phyloP scores from a whole-genome alignment of 2,329 filamentous ascomycete genomes.

The Thermoascus crustaceus region DNA sequence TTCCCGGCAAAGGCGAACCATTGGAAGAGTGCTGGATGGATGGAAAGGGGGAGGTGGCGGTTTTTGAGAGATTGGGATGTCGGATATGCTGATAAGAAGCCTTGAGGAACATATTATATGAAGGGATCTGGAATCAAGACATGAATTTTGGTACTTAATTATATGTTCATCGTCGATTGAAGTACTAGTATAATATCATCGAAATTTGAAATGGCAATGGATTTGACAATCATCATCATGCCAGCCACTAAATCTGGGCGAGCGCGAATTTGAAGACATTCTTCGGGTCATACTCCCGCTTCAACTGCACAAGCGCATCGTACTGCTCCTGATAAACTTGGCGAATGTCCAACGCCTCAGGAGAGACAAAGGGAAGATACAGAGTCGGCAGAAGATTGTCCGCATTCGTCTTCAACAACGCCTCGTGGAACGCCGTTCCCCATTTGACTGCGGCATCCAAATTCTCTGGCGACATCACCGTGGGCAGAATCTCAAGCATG shows the following conservation, averaged over 20 bases:
- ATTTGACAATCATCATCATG: no score
- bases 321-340: slow-evolving; percentile 24
- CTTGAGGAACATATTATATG: no score
- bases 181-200: no score
- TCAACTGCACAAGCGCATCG: slow-evolving; percentile 14
- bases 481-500: slow-evolving; percentile 30
- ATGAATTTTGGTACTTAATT: no score
- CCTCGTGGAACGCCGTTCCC: slow-evolving; percentile 9
- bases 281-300: slow-evolving; percentile 28
- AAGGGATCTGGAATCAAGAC: no score
- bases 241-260: neutral
- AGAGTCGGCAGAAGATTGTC: slow-evolving; percentile 20
- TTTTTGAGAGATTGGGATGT: slow-evolving; percentile 30
- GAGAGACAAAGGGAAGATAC: slow-evolving; percentile 25
- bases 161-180: no score
- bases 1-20: slow-evolving; percentile 26
- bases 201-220: no score
- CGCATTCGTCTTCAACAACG: slow-evolving; percentile 15
- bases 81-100: no score
- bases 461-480: slow-evolving; percentile 14
- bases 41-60: slow-evolving; percentile 23
- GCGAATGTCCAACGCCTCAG: slow-evolving; percentile 17
- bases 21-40: slow-evolving; percentile 26
- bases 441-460: slow-evolving; percentile 17
- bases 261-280: slow-evolving; percentile 26